Conservation (phyloP, 2,329 filamentous ascomycete genomes). For the Botrytis tulipae region DNA sequence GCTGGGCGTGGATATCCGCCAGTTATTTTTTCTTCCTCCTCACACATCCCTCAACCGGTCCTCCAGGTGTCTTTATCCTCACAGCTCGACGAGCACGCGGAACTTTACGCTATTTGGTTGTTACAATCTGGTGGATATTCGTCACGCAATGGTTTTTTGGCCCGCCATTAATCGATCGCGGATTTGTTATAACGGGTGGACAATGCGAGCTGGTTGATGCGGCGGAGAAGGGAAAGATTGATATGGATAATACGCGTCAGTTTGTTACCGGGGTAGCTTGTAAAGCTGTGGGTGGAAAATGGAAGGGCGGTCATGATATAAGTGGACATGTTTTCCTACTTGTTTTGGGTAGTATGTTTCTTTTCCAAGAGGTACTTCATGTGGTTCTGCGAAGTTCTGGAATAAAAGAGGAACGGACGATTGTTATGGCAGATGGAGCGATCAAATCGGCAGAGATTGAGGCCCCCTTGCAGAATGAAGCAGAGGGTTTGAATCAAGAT, state of each 20-base stretch:
- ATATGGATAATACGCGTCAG: constrained; percentile 47
- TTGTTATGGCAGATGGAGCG: constrained; percentile 66
- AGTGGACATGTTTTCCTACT: constrained; percentile 93
- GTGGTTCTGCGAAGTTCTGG: constrained; percentile 50
- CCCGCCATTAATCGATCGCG: constrained; percentile 81
- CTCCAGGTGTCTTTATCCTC: constrained; percentile 42
- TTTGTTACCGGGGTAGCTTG: constrained; percentile 76
- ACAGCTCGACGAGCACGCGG: constrained; percentile 56
- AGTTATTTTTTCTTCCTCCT: constrained; percentile 70
- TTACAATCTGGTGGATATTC: constrained; percentile 78
- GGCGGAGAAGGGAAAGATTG: constrained; percentile 46
- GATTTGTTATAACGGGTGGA: constrained; percentile 85
- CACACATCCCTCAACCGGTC: constrained; percentile 60
- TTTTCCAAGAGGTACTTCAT: constrained; percentile 76
- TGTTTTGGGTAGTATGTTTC: constrained; percentile 76
- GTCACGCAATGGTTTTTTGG: constrained; percentile 98
- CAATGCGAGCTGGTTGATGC: constrained; percentile 65
- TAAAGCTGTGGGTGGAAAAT: constrained; percentile 75
- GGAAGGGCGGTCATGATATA: constrained; percentile 95
- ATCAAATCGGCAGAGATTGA: constrained; percentile 59
- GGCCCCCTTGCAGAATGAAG: constrained; percentile 26
- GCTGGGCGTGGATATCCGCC: constrained; percentile 86
- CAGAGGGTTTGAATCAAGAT: constrained; percentile 21
- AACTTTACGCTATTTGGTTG: constrained; percentile 63
- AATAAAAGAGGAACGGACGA: constrained; percentile 58